Evolutionary conservation across 2,329 filamentous ascomycete species (phyloP), one percentile per base, ranked within the genome.

Genomic region (Pestalotiopsis sp.): DNA sequence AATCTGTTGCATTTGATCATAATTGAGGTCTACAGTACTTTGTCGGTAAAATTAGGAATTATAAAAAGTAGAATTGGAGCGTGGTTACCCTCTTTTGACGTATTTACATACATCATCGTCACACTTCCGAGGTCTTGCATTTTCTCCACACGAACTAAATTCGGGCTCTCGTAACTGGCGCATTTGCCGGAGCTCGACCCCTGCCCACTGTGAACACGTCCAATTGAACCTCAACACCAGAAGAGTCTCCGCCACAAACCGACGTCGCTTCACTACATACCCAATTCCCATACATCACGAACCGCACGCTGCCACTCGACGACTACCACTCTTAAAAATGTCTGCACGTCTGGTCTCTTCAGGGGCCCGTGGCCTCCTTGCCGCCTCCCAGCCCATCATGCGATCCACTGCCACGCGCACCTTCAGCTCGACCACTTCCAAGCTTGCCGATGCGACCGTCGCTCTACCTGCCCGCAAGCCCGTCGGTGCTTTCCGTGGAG

Each of bases 401-500:
- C 70, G 73, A 69, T 58, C 70, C 68, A 71, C 71, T 70, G 73
- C 75, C 61, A 68, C 76, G 65, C 82, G 83, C 68, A 77, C 74
- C 77, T 89, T 90, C 79, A 83, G 84, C 82, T 86, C 85, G 62
- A 86, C 86, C 49, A 72, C 82, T 23, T 78, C 78, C 67, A 76
- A 78, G 70, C 82, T 81, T 75, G 80, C 75, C 71, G 78, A 82
- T 75, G 84, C 79, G 70, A 82, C 81, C 62, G 77, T 82, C 56
- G 77, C 81, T 67, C 80, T 90, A 69, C 86, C 86, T n/a, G 82
- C 85, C 66, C 83, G 86, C 75, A 88, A 85, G 80, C 88, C 88
- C 60, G 81, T 90, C 69, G 88, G 88, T 73, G 88, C 88, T 69
- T 88, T 90, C 78, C 86, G 88, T 63, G 87, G 87, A 82, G 87